Evolutionary conservation across 768 basidiomycete species (phyloP), one percentile per base, ranked within the genome.

Genomic region (Tylopilus vinaceipallidus): DNA sequence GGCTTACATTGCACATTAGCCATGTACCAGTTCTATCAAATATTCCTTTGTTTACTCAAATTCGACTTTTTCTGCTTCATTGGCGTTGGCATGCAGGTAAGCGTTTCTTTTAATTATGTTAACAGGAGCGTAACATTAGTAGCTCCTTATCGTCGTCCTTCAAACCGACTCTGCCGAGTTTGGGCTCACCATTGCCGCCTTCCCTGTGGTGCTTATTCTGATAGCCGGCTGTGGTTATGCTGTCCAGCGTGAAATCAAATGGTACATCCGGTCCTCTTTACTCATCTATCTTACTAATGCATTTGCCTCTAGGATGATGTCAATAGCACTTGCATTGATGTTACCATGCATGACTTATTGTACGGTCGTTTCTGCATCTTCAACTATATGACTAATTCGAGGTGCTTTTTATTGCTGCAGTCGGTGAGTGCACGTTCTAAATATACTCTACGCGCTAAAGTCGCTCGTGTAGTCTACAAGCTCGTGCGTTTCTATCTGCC

Each of bases 41-140:
- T 93, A 59, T 80, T 91, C 76, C 82, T 93, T 39, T 91, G 88
- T 61, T 76, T 93, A 45, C 79, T 93, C 58, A 93, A 91, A 65
- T 91, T 93, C 65, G 90, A 93, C 67, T 93, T 91, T 68, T 93
- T 93, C 73, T 82, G 80, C 66, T 92, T 93, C 63, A 76, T 79
- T 19, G 91, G 86, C n/a, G 84, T 92, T 22, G 91, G 90, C 3
- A 91, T 91, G 79, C 91, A 93, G 81, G 90, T 81, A 43, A 42
- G 69, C 27, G 26, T n/a, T 14, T 23, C 14, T 23, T 1, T 20
- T 42, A 6, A 22, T 32, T 19, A 23, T 50, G 13, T 37, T n/a
- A 19, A 36, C n/a, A 23, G n/a, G 33, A 10, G 22, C 6, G 23
- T 39, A 38, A 53, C 33, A 16, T 27, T 16, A n/a, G 5, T 45